These are phyloP conservation scores for Leptographium radiaticola DNA, from an alignment of 2,329 filamentous ascomycete species.

Conservation along the genomic window DNA sequence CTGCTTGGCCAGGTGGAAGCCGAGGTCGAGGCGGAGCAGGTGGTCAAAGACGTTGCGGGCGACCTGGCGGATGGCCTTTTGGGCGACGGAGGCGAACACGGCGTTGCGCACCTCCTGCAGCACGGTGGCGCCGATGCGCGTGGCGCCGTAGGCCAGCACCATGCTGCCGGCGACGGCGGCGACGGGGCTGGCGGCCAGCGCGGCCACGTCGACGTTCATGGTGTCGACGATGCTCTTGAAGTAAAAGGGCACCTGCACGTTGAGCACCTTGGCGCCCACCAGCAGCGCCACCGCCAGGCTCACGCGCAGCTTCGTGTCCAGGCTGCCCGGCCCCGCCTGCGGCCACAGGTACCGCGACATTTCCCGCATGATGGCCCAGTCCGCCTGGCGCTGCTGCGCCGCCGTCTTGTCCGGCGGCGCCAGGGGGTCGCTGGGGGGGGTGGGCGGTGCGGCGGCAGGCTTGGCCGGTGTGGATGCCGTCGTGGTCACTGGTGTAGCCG, in stretches of 20 bases:
- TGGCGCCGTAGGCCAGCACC: conserved; percentile 84
- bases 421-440: conserved; percentile 34
- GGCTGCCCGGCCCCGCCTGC: conserved; percentile 66
- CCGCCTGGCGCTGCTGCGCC: conserved; percentile 86
- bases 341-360: conserved; percentile 97
- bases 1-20: conserved; percentile 88
- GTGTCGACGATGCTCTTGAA: conserved; percentile 97
- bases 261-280: conserved; percentile 83
- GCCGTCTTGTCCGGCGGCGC: conserved; percentile 54
- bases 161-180: conserved; percentile 81
- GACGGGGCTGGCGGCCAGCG: conserved; percentile 68
- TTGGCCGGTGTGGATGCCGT: background rate
- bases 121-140: conserved; percentile 74
- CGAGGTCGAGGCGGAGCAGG: conserved; percentile 73
- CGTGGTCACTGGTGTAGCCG: background rate
- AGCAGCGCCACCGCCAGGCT: conserved; percentile 72
- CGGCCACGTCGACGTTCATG: conserved; percentile 81
- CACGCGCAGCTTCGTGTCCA: conserved; percentile 74
- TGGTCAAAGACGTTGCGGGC: conserved; percentile 90
- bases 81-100: conserved; percentile 90
- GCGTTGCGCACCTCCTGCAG: conserved; percentile 94
- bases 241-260: conserved; percentile 97
- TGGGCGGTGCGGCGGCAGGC: background rate
- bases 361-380: conserved; percentile 98
- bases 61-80: conserved; percentile 87